Percentiles rank a stretch among this genome's conserved stretches.
These are phyloP conservation scores for Heteromeles arbutifolia DNA, from an alignment of 306 rosid species.

Conservation along the genomic window DNA sequence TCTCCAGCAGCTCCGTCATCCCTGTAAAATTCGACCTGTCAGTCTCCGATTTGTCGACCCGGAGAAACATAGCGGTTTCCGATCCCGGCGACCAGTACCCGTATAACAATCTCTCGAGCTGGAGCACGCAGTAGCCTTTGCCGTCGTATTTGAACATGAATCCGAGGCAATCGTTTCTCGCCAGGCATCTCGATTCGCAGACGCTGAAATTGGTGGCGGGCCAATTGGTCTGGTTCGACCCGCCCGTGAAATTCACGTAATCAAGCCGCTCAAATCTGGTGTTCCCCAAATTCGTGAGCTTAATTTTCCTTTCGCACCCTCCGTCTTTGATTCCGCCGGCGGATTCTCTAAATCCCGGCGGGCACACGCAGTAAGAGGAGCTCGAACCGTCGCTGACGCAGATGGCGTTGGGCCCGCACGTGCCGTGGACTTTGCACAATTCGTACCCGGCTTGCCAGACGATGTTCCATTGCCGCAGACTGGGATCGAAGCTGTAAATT, in stretches of 20 bases:
- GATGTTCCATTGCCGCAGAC: slow-evolving; percentile 27
- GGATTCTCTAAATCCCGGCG: slow-evolving; percentile 43
- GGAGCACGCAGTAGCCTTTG: slow-evolving; percentile 30
- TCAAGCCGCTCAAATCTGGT: slow-evolving; percentile 49
- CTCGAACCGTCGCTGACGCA: slow-evolving; percentile 37
- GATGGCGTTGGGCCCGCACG: slow-evolving; percentile 56
- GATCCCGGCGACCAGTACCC: slow-evolving; percentile 84
- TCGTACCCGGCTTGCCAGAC: slow-evolving; percentile 59
- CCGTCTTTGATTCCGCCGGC: slow-evolving; percentile 3
- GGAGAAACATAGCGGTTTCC: slow-evolving; percentile 46
- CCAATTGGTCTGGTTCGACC: neutral
- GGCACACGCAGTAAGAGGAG: slow-evolving; percentile 48
- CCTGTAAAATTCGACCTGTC: slow-evolving; percentile 52
- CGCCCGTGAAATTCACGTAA: slow-evolving; percentile 54
- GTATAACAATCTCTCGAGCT: slow-evolving; percentile 22
- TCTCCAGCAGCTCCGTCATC: slow-evolving; percentile 54
- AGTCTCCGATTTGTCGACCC: slow-evolving; percentile 40
- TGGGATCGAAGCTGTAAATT: slow-evolving; percentile 48
- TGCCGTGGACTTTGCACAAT: slow-evolving; percentile 38
- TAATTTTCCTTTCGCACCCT: slow-evolving; percentile 45
- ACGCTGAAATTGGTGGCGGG: slow-evolving; percentile 24
- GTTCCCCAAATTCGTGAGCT: neutral
- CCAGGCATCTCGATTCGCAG: slow-evolving; percentile 43
- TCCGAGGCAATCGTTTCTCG: slow-evolving; percentile 32
- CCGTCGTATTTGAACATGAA: slow-evolving; percentile 65